Evolutionary conservation across 192 early-diverging fungal genomes (phyloP), one percentile per base, ranked within the genome.

Genomic region (Backusella sp.): DNA sequence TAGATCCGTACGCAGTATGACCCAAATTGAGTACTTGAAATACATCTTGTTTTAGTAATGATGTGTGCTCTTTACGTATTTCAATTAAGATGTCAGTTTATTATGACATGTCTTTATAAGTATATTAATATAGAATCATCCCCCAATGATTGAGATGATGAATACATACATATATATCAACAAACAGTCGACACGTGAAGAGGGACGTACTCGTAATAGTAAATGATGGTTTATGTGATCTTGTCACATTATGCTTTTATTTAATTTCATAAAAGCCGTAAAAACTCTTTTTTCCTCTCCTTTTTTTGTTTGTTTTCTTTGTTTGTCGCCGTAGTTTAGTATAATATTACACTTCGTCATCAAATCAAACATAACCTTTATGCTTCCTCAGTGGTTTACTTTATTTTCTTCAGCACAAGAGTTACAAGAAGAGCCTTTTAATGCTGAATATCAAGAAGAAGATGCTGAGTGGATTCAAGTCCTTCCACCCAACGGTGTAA

Each of bases 391-490:
- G 56, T 62, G 56, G 56, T 62, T 62, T 3, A 28, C 56, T 62
- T 12, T 28, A 62, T 62, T 62, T 23, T 28, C 8, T 62, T 62
- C 56, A 28, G 1, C 56, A 62, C 56, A 62, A 9, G 23, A 62
- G 28, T 14, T 62, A 28, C 56, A 62, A 28, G 56, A 59, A 59
- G 53, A 59, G 23, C 53, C 56, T 12, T 62, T 62, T 26, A 62
- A 62, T n/a, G 56, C 26, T 28, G 23, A 62, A 14, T 62, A 62
- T 28, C 56, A 62, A 62, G 56, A 62, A 28, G 56, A 62, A 62
- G 56, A 62, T 4, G 26, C 56, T 62, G 56, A 62, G 14, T 62
- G 73, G 36, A 21, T 74, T 21, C 36, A 74, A 66, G 32, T 65
- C 23, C 21, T 66, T 59, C 3, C 65, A 56, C 14, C 21, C 39